phyloP scores from a whole-genome alignment of 1,284 basidiomycete genomes.

The Peniophora sp. region DNA sequence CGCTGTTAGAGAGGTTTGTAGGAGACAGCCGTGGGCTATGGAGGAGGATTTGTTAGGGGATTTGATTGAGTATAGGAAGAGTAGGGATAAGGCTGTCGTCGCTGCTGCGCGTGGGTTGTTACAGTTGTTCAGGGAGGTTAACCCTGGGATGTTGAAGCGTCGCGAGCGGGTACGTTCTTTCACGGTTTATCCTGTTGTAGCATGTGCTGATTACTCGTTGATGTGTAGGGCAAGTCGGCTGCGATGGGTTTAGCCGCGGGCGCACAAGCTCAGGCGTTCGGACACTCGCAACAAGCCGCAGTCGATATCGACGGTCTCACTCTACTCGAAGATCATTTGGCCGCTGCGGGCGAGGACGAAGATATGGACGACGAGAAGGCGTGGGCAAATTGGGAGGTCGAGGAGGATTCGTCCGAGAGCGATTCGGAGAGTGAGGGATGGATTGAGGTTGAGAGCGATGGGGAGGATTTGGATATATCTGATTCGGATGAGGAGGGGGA shows the following conservation, averaged over 20 bases:
- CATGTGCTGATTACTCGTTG: constrained; percentile 2
- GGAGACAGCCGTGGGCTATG: constrained; percentile 95
- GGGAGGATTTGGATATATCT: constrained; percentile 66
- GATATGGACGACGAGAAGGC: constrained; percentile 61
- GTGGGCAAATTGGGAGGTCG: constrained; percentile 91
- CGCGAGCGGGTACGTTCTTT: constrained; percentile 64
- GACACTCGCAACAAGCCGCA: constrained; percentile 67
- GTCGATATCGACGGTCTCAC: constrained; percentile 88
- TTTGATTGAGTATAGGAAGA: constrained; percentile 91
- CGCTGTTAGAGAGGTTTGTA: constrained; percentile 87
- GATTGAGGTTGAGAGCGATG: constrained; percentile 79
- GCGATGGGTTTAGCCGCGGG: constrained; percentile 62
- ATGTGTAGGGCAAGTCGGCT: constrained; percentile 72
- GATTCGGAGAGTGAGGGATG: constrained; percentile 69
- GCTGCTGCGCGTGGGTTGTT: constrained; percentile 84
- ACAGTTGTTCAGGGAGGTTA: constrained; percentile 93
- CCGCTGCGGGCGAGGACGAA: constrained; percentile 53
- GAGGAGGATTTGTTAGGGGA: constrained; percentile 90
- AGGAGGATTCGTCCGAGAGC: constrained; percentile 54
- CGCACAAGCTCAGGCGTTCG: constrained; percentile 70
- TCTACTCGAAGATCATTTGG: constrained; percentile 82
- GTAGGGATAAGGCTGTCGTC: constrained; percentile 89
- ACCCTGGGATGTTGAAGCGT: constrained; percentile 87
- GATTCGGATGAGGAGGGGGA: constrained; percentile 80
- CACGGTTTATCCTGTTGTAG: not conserved